Evolutionary conservation across 257 asterid genomes (phyloP).

Genomic region (Solanum commersonii): DNA sequence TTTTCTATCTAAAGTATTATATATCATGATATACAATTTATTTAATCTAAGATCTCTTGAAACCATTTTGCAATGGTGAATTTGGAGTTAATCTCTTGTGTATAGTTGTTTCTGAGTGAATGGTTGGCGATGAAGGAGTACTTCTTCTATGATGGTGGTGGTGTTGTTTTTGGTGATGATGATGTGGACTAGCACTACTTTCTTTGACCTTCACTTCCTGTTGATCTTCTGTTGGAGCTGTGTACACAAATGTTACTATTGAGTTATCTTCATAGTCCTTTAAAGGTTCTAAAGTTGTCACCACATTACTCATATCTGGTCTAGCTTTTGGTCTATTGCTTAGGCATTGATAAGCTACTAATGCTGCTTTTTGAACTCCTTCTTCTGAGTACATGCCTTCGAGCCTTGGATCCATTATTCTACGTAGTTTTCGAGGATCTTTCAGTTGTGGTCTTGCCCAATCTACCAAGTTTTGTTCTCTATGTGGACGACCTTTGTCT

Average conservation of each 20-base stretch:
- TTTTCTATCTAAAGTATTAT: not conserved
- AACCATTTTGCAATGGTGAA: conserved; percentile 21
- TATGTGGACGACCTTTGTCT: conserved; percentile 55
- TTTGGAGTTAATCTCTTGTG: conserved; percentile 10
- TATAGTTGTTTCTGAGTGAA: conserved; percentile 26
- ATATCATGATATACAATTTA: not conserved
- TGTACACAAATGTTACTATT: conserved; percentile 55
- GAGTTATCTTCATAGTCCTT: conserved; percentile 31
- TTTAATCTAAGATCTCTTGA: conserved; percentile 10
- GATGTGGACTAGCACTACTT: not conserved
- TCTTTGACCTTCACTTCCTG: conserved; percentile 10
- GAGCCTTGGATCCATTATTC: conserved; percentile 71
- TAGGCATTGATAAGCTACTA: conserved; percentile 63
- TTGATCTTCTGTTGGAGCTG: conserved; percentile 18
- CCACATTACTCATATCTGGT: conserved; percentile 51
- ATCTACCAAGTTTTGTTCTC: conserved; percentile 63
- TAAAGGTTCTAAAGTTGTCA: conserved; percentile 40
- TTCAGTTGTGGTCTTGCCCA: conserved; percentile 71
- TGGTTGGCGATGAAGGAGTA: conserved; percentile 24
- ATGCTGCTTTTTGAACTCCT: conserved; percentile 60
- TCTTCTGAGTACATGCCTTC: conserved; percentile 67
- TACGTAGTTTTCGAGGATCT: conserved; percentile 51
- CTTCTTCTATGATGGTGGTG: conserved; percentile 5
- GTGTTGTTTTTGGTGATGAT: conserved; percentile 16
- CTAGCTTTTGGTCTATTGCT: conserved; percentile 70